These are phyloP conservation scores for Flaveria ramosissima DNA, from an alignment of 129 eudicot genomes.

Conservation along the genomic window DNA sequence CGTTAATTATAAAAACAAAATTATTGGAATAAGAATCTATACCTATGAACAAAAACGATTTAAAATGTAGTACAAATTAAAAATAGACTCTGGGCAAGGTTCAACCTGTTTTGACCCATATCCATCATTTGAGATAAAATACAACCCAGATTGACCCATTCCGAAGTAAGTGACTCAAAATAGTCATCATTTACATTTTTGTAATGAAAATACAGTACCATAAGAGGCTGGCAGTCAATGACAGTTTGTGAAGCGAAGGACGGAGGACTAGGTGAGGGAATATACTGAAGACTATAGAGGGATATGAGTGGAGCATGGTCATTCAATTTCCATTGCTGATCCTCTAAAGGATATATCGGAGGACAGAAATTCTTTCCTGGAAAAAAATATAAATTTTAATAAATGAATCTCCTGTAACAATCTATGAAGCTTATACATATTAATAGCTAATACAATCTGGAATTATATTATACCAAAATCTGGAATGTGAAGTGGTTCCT, in stretches of 20 bases:
- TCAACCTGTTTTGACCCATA: neutral
- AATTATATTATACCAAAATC: conserved; percentile 66
- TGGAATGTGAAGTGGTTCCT: conserved; percentile 56
- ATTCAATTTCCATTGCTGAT: conserved; percentile 58
- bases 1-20: neutral
- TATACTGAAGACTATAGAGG: conserved; percentile 74
- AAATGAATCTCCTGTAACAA: conserved; percentile 9
- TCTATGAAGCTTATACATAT: conserved; percentile 15
- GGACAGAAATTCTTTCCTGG: conserved; percentile 81
- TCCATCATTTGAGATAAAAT: neutral
- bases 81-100: neutral
- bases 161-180: neutral
- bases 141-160: conserved; percentile 14
- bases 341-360: conserved; percentile 89
- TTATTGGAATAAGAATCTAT: neutral
- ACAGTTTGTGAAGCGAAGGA: conserved; percentile 76
- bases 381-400: conserved; percentile 33
- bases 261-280: conserved; percentile 85
- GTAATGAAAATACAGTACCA: conserved; percentile 47
- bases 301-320: conserved; percentile 62
- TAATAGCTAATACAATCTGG: conserved; percentile 18
- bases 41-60: neutral
- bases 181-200: neutral
- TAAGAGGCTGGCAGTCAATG: conserved; percentile 82
- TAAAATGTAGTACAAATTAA: neutral